A percentile compares a stretch with the other conserved stretches of the same genome.
phyloP scores from a whole-genome alignment of 805 yeast genomes.

The Saturnispora saitoi region DNA sequence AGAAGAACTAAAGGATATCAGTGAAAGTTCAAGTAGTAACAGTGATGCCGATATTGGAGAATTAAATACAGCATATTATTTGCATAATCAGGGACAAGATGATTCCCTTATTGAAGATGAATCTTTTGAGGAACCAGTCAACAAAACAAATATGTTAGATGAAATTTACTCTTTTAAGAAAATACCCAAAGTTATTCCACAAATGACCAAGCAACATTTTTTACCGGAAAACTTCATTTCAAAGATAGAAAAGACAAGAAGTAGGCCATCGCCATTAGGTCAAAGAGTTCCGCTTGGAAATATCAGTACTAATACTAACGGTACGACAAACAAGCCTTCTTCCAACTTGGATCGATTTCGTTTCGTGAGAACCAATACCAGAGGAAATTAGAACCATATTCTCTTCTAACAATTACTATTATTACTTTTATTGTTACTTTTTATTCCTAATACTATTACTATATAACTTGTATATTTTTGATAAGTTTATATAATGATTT shows the following conservation, averaged over 20 bases:
- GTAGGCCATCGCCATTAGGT: conserved; percentile 11
- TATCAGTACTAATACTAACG: background rate
- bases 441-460: background rate
- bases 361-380: background rate
- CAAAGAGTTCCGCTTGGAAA: conserved; percentile 4
- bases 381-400: background rate
- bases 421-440: background rate
- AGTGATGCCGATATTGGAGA: conserved; percentile 22
- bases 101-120: background rate
- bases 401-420: no score
- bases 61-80: conserved; percentile 10
- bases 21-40: background rate
- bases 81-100: conserved; percentile 4
- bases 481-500: background rate
- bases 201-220: background rate
- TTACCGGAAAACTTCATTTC: conserved; percentile 10
- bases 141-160: conserved; percentile 12
- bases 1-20: conserved; percentile 3
- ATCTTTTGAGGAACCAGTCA: conserved; percentile 1
- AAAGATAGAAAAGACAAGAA: background rate
- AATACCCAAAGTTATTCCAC: background rate
- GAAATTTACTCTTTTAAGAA: conserved; percentile 13
- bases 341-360: background rate
- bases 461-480: background rate
- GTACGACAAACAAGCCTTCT: background rate